Conservation (phyloP, 2,329 filamentous ascomycete genomes). For the Mycosphaerelloides madeirae region DNA sequence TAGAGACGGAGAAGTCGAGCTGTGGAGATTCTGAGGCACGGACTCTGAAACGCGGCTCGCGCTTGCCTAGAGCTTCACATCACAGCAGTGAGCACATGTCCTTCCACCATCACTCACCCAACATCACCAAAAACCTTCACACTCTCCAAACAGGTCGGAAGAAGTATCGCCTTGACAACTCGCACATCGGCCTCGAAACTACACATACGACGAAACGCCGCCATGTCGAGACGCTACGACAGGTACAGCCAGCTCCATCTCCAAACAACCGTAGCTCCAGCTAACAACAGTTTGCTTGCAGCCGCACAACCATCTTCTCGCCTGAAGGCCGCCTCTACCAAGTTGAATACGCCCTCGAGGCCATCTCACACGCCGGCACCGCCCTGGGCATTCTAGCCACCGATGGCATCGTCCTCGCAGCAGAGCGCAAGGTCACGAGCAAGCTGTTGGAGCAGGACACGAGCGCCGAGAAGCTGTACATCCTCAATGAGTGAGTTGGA, state of each 20-base stretch:
- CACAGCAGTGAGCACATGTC: neutral
- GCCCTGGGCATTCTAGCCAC: slow-evolving; percentile 94
- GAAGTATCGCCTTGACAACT: too few relatives aligned
- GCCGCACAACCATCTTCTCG: slow-evolving; percentile 91
- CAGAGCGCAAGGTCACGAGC: slow-evolving; percentile 97
- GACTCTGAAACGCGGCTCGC: neutral
- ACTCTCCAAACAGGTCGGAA: too few relatives aligned
- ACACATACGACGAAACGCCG: neutral
- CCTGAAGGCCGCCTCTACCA: slow-evolving; percentile 97
- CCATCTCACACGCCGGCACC: slow-evolving; percentile 96
- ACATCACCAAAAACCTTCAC: neutral
- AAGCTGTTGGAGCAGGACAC: slow-evolving; percentile 99
- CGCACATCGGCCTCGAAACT: too few relatives aligned
- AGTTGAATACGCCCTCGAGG: slow-evolving; percentile 98
- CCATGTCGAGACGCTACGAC: slow-evolving; percentile 35
- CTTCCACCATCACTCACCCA: neutral
- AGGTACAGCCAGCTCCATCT: slow-evolving; percentile 13
- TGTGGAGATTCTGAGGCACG: too few relatives aligned
- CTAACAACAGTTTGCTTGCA: slow-evolving; percentile 7
- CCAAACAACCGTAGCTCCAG: slow-evolving; percentile 1
- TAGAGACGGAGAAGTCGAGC: too few relatives aligned
- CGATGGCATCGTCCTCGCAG: slow-evolving; percentile 96
- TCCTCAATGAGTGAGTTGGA: slow-evolving; percentile 80
- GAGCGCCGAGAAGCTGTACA: slow-evolving; percentile 99
- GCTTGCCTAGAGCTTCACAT: slow-evolving; percentile 3